These are phyloP conservation scores for Pseudovirgaria hyperparasitica DNA, from an alignment of 2,329 filamentous ascomycete species.

Conservation along the genomic window DNA sequence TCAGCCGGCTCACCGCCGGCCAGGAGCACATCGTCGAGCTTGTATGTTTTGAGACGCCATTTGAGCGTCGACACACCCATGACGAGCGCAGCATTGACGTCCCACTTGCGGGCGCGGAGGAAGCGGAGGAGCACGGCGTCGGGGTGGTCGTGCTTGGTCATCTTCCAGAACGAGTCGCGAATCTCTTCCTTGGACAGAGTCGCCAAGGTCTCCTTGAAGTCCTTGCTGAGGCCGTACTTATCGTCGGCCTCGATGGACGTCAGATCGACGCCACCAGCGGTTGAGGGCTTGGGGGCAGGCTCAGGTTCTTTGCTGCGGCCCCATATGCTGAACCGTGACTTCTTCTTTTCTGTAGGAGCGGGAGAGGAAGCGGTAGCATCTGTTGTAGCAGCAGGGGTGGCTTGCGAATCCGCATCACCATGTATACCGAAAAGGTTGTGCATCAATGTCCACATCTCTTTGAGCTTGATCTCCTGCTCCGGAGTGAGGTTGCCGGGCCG, in stretches of 20 bases:
- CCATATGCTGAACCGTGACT: slow-evolving; percentile 61
- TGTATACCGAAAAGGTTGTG: slow-evolving; percentile 62
- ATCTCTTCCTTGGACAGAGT: slow-evolving; percentile 67
- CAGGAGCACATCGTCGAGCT: slow-evolving; percentile 77
- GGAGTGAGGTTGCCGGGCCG: slow-evolving; percentile 77
- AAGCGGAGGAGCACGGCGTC: slow-evolving; percentile 56
- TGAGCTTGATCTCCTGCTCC: slow-evolving; percentile 79
- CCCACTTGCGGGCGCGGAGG: slow-evolving; percentile 51
- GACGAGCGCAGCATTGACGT: slow-evolving; percentile 79
- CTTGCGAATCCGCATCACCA: slow-evolving; percentile 19
- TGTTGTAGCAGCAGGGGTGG: slow-evolving; percentile 13
- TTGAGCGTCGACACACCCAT: slow-evolving; percentile 93
- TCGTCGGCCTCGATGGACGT: slow-evolving; percentile 46
- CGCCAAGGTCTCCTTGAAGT: slow-evolving; percentile 70
- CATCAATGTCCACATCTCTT: slow-evolving; percentile 69
- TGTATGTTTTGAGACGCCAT: slow-evolving; percentile 73
- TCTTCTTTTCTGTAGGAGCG: slow-evolving; percentile 52
- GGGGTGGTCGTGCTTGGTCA: slow-evolving; percentile 92
- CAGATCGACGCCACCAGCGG: slow-evolving; percentile 12
- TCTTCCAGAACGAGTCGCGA: slow-evolving; percentile 72
- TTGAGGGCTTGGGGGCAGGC: slow-evolving; percentile 17
- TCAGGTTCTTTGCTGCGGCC: slow-evolving; percentile 41
- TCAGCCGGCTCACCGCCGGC: slow-evolving; percentile 38
- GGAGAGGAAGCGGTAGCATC: slow-evolving; percentile 17
- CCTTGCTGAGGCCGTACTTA: slow-evolving; percentile 83